phyloP scores from a whole-genome alignment of 2,329 filamentous ascomycete species.

The Karstenula rhodostoma region DNA sequence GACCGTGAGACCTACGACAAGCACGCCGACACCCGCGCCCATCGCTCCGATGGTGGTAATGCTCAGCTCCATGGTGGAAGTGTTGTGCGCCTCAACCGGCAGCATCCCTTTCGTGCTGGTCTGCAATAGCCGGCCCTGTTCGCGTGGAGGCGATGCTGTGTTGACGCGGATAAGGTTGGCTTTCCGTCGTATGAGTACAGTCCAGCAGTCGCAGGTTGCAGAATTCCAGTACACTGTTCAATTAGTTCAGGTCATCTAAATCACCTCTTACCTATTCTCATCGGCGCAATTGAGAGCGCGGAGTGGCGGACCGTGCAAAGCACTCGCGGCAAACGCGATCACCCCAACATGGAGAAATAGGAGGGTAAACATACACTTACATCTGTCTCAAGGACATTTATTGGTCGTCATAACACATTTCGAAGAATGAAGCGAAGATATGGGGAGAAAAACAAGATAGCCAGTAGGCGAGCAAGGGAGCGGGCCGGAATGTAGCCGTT shows the following conservation, averaged over 20 bases:
- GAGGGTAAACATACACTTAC: constrained; percentile 43
- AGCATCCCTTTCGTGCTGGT: constrained; percentile 18
- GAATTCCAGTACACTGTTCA: background rate
- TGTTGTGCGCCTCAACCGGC: constrained; percentile 18
- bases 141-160: background rate
- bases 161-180: background rate
- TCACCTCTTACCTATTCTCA: constrained; percentile 29
- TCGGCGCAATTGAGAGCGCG: constrained; percentile 7
- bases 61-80: constrained; percentile 28
- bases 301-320: constrained; percentile 29
- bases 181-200: background rate
- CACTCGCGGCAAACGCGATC: constrained; percentile 26
- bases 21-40: constrained; percentile 33
- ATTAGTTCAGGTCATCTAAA: background rate
- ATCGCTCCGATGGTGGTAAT: constrained; percentile 35
- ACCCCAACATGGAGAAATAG: constrained; percentile 22
- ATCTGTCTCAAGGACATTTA: constrained; percentile 37
- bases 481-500: constrained; percentile 33
- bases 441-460: constrained; percentile 38
- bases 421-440: constrained; percentile 48
- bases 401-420: constrained; percentile 45
- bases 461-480: constrained; percentile 33
- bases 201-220: background rate
- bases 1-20: constrained; percentile 35
- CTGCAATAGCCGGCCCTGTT: background rate